These are phyloP conservation scores for Solanum lignicaule DNA, from an alignment of 257 asterid genomes.

Conservation along the genomic window DNA sequence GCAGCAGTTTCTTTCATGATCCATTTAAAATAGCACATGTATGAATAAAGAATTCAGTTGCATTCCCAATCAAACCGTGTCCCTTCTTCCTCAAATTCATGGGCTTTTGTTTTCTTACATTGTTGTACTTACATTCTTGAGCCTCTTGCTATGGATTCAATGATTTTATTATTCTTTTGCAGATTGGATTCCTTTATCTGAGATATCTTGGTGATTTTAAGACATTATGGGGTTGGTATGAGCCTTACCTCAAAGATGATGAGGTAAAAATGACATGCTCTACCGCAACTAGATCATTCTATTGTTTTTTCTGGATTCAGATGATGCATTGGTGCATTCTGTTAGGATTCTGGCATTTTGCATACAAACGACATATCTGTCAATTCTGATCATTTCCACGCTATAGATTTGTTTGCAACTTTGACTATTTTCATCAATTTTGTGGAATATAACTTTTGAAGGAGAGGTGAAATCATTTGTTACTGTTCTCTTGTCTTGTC, in stretches of 20 bases:
- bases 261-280: constrained; percentile 60
- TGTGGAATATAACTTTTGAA: neutral
- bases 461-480: neutral
- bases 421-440: neutral
- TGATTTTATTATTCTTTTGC: constrained; percentile 8
- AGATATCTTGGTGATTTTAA: constrained; percentile 89
- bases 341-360: neutral
- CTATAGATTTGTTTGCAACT: neutral
- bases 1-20: neutral
- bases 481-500: neutral
- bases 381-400: neutral
- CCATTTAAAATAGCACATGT: neutral
- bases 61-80: neutral
- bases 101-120: neutral
- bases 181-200: constrained; percentile 89
- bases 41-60: neutral
- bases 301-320: neutral
- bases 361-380: neutral
- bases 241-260: constrained; percentile 84
- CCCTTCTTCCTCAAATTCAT: neutral
- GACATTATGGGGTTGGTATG: constrained; percentile 92
- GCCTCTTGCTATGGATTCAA: constrained; percentile 4
- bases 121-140: neutral
- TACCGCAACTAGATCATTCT: neutral
- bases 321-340: neutral